Base-by-base conservation (phyloP, 352 stramenopile species). In the Globisporangium yorkense region DNA sequence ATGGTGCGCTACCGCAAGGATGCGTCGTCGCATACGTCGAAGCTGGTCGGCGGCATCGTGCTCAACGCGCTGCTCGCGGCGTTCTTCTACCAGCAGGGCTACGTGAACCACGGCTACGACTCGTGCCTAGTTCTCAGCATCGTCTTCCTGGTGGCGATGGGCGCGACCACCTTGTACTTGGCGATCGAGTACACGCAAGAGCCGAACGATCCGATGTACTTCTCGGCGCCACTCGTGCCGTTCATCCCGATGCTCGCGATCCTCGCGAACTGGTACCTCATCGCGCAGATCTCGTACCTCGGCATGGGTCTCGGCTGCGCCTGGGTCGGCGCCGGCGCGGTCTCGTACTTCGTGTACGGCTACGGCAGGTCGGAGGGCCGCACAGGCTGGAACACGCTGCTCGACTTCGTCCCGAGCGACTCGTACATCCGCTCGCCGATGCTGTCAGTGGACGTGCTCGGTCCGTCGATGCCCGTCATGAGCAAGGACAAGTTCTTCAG, bases 291-390 rank as follows among this genome's bases (percentile, higher is more conserved):
- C 49, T 60, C 46, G n/a, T 66, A 77, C 52, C 56, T 71, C 6
- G 77, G 75, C 51, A 86, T 91, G n/a, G 66, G 61, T 16, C 67
- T 73, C 31, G 74, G 71, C 35, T 70, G 70, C 20, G 64, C 68
- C 9, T 93, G 81, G 80, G 59, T 93, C 51, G 66, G 45, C 15
- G 74, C 68, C 5, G 82, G 67, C 12, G 72, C 88, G 7, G 12
- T 93, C 5, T 88, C 83, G 57, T 91, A 93, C 68, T 87, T 90
- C 43, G 65, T 71, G 12, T 93, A 93, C 59, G 83, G 83, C 53
- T 93, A 88, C 67, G 64, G 63, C 52, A 72, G 87, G 69, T 79
- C 76, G 24, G 76, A 75, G 4, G 79, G 78, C 35, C 80, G 78
- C 57, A 79, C 71, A 1, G 78, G 73, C 16, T 92, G 82, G 82